These are phyloP conservation scores for Penicillium sumatraense DNA, from an alignment of 2,329 filamentous ascomycete genomes.

Conservation along the genomic window DNA sequence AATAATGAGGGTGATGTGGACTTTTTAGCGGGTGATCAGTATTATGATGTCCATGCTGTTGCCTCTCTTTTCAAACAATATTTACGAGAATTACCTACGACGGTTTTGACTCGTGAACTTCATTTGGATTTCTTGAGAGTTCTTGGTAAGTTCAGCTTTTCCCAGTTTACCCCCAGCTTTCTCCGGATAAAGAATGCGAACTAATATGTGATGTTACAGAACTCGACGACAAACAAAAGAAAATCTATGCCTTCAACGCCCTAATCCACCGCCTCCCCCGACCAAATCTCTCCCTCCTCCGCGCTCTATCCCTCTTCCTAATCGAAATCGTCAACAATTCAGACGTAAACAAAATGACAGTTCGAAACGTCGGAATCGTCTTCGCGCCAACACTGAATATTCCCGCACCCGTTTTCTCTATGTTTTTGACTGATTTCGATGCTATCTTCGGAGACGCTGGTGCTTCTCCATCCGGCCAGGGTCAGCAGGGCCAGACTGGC, in stretches of 20 bases:
- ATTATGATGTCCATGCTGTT: slow-evolving; percentile 94
- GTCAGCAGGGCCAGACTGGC: no score
- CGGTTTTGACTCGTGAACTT: slow-evolving; percentile 86
- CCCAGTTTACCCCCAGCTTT: no score
- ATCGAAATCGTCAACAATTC: slow-evolving; percentile 91
- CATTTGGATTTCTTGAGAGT: slow-evolving; percentile 86
- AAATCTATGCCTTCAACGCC: slow-evolving; percentile 74
- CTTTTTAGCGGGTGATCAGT: slow-evolving; percentile 74
- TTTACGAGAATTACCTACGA: slow-evolving; percentile 86
- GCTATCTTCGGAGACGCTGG: slow-evolving; percentile 77
- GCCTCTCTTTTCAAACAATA: slow-evolving; percentile 94
- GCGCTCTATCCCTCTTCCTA: slow-evolving; percentile 84
- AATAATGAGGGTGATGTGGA: slow-evolving; percentile 92
- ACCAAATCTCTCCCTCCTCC: slow-evolving; percentile 79
- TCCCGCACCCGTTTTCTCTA: slow-evolving; percentile 88
- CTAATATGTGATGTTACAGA: slow-evolving; percentile 61
- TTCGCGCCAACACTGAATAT: slow-evolving; percentile 98
- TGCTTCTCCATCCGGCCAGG: no score
- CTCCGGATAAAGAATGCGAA: no score
- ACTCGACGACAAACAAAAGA: slow-evolving; percentile 73
- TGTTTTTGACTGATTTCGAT: slow-evolving; percentile 89
- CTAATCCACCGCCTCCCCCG: slow-evolving; percentile 80
- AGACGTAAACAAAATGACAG: slow-evolving; percentile 95
- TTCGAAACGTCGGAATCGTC: slow-evolving; percentile 95
- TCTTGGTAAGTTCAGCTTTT: slow-evolving; percentile 60